These are phyloP conservation scores for Fraxinus xanthoxyloides DNA, from an alignment of 305 asterid genomes.

Conservation along the genomic window DNA sequence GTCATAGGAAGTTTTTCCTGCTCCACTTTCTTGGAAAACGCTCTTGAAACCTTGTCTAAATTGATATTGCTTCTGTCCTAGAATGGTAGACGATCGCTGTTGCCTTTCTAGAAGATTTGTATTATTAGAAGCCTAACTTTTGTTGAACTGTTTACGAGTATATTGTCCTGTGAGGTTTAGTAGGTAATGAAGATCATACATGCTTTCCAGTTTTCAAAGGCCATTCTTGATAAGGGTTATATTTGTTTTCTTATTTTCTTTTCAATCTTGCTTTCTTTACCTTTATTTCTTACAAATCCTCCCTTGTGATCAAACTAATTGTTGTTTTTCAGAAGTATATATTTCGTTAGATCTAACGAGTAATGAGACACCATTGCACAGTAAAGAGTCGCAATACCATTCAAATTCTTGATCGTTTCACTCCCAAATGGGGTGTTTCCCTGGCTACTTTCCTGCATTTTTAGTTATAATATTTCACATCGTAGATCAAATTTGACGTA, in stretches of 20 bases:
- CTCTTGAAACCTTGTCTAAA: not conserved
- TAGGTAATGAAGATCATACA: not conserved
- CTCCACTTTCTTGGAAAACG: conserved; percentile 5
- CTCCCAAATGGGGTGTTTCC: not conserved
- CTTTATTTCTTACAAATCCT: not conserved
- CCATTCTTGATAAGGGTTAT: not conserved
- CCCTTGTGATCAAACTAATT: not conserved
- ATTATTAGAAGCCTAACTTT: not conserved
- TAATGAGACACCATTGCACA: not conserved
- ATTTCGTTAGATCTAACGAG: not conserved
- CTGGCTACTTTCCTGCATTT: not conserved
- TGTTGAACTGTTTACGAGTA: not conserved
- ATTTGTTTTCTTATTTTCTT: not conserved
- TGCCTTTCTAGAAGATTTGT: not conserved
- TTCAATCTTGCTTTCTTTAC: not conserved
- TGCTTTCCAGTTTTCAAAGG: not conserved
- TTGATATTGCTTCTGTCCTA: not conserved
- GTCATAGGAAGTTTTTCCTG: not conserved
- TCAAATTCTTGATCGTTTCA: not conserved
- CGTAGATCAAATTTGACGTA: not conserved
- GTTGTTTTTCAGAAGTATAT: not conserved
- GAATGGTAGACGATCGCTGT: not conserved
- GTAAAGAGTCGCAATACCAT: not conserved
- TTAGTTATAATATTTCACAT: not conserved
- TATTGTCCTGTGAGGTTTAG: not conserved